Base-by-base conservation (phyloP, 2,329 filamentous ascomycete genomes). In the Penicillium palitans region DNA sequence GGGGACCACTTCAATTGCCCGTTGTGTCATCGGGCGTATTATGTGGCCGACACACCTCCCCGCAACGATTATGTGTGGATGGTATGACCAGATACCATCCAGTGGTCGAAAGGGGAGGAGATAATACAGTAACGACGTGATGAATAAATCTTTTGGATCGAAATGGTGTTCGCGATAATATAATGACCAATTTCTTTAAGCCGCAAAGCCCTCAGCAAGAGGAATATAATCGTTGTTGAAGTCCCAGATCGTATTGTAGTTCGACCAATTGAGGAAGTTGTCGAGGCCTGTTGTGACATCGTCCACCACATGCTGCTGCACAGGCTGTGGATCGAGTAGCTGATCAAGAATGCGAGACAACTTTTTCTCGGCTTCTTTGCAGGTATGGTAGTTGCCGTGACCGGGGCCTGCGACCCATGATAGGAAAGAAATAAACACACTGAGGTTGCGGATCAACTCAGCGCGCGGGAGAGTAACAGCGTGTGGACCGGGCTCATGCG, bases 1-100 rank as follows among this genome's bases (percentile, higher is more conserved):
- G 67, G 72, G 13, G 69, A 74, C 61, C 74, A 76, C 47, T 76
- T 69, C 55, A 73, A 74, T 45, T 76, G 74, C 46, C 74, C 74
- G 19, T 64, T 76, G 29, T 76, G 74, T 47, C 72, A 76, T 41
- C 62, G 69, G 7, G 68, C 70, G 2, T 76, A 76, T 66, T 76
- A 67, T 59, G 62, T 67, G 39, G 62, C 70, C 47, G 70, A 74
- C 44, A 57, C 65, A 33, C 66, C 67, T 46, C 67, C 67, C 8
- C 66, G 62, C 31, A 69, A 65, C 29, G 72, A 75, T 51, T 76
- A 71, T 67, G 67, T 74, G 31, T 74, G 72, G 72, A 72, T 76
- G 69, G 74, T 74, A 58, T 72, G 62, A 68, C 45, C 13, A 25
- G 50, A 42, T 41, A 41, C 25, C 37, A 39, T 9, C 37, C 55